Conservation (phyloP, 2,329 filamentous ascomycete genomes). For the Ophiocordyceps camponoti-saundersi region DNA sequence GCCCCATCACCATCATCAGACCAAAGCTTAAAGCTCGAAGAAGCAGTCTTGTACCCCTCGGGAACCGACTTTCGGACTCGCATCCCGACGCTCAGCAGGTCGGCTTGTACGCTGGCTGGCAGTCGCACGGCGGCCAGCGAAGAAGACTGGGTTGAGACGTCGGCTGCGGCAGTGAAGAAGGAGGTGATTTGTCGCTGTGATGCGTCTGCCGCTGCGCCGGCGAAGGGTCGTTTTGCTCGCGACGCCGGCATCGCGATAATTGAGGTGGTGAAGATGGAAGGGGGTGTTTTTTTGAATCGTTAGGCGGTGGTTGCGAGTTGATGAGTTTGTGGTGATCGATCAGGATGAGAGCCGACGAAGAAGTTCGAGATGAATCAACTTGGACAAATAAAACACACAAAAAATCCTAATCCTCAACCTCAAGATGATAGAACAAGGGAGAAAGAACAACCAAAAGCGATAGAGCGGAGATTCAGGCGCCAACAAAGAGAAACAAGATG, state of each 20-base stretch:
- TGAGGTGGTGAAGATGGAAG: background rate
- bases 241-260: conserved; percentile 28
- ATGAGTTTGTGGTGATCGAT: too few relatives aligned
- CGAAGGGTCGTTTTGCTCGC: conserved; percentile 43
- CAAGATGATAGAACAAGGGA: background rate
- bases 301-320: too few relatives aligned
- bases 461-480: background rate
- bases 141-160: conserved; percentile 13
- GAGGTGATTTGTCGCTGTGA: conserved; percentile 46
- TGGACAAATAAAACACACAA: too few relatives aligned
- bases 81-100: conserved; percentile 87
- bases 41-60: conserved; percentile 76
- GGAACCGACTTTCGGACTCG: conserved; percentile 82
- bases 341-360: too few relatives aligned
- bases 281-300: background rate
- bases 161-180: conserved; percentile 32
- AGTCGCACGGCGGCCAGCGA: conserved; percentile 26
- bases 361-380: too few relatives aligned
- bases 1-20: conserved; percentile 10
- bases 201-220: conserved; percentile 39
- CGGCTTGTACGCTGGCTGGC: conserved; percentile 54
- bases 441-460: background rate
- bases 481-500: background rate
- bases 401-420: too few relatives aligned
- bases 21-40: conserved; percentile 38